Evolutionary conservation across 2,329 filamentous ascomycete species (phyloP).

Genomic region (Chaetothyriales sp.): DNA sequence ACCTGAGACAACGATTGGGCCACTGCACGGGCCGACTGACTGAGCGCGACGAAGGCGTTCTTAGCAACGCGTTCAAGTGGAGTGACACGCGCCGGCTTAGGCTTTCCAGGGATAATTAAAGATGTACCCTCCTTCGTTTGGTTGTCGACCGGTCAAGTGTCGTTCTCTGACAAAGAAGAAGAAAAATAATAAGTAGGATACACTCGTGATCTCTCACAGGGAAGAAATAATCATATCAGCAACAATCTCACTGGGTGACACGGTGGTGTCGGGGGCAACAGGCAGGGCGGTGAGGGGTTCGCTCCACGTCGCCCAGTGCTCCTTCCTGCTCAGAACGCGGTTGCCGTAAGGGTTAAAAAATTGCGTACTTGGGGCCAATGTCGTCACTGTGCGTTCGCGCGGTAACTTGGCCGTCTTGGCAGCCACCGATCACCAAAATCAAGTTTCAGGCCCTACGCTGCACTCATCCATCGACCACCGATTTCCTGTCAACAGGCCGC

Average conservation of each 20-base stretch:
- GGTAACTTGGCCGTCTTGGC: neutral
- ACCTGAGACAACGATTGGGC: slow-evolving; percentile 13
- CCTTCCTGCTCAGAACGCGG: neutral
- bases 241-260: neutral
- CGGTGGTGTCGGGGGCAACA: neutral
- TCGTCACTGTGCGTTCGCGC: neutral
- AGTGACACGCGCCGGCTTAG: neutral
- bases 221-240: neutral
- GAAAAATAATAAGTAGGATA: neutral
- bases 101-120: neutral
- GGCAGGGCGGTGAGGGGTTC: neutral
- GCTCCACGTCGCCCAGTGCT: neutral
- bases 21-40: slow-evolving; percentile 2
- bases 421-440: neutral
- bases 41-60: neutral
- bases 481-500: neutral
- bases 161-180: neutral
- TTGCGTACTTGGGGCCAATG: neutral
- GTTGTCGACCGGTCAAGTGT: no score
- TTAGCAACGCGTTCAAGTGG: neutral
- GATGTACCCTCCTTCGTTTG: no score
- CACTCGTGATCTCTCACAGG: neutral
- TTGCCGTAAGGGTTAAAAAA: no score
- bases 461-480: neutral
- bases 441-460: neutral